These are phyloP conservation scores for Jatropha podagrica DNA, from an alignment of 441 rosid genomes.

Conservation along the genomic window DNA sequence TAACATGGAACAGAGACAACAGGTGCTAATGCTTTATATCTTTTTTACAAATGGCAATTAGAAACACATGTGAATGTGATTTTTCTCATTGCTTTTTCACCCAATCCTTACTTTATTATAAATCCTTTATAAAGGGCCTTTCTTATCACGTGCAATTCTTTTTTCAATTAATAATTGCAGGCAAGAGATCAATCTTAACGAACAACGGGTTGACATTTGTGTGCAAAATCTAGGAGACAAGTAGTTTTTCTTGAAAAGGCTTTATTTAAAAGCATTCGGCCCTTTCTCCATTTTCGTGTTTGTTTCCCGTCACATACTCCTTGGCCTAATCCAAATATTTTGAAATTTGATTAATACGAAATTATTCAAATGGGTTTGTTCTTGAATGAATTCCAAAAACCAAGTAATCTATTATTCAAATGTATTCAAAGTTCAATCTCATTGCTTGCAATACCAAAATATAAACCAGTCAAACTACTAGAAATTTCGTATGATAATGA, in stretches of 20 bases:
- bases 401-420: neutral
- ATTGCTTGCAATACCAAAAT: neutral
- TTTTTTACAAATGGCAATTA: too few relatives aligned
- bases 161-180: neutral
- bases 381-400: neutral
- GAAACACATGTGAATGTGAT: neutral
- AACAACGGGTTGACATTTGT: neutral
- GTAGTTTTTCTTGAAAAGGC: neutral
- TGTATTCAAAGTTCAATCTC: neutral
- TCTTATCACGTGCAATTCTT: neutral
- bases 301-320: neutral
- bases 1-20: too few relatives aligned
- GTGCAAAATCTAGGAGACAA: neutral
- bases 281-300: neutral
- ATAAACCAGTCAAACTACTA: neutral
- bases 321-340: neutral
- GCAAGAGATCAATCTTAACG: neutral
- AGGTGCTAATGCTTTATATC: too few relatives aligned
- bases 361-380: neutral
- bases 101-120: too few relatives aligned
- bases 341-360: neutral
- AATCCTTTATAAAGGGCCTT: neutral
- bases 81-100: neutral
- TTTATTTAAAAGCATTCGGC: neutral
- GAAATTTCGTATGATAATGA: neutral